These are phyloP conservation scores for Talaromyces proteolyticus DNA, from an alignment of 495 filamentous ascomycete species.

Conservation along the genomic window DNA sequence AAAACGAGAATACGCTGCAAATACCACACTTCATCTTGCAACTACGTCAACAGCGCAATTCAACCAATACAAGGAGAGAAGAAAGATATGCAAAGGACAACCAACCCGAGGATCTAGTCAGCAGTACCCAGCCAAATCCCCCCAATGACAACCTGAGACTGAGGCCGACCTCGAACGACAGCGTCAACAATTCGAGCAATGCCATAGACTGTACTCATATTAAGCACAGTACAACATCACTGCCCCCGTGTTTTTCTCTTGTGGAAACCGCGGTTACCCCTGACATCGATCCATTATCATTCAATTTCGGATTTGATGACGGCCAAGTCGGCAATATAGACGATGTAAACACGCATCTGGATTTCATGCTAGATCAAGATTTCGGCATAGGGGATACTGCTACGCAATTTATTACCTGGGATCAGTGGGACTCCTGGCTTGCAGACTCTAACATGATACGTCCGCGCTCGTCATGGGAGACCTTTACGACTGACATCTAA, in stretches of 20 bases:
- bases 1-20: neutral
- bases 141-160: neutral
- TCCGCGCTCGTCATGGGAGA: too few relatives aligned
- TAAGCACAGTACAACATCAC: neutral
- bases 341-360: neutral
- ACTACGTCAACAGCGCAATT: neutral
- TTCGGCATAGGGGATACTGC: too few relatives aligned
- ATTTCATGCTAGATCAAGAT: neutral
- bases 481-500: too few relatives aligned
- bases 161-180: neutral
- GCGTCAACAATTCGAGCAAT: neutral
- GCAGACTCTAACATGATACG: neutral
- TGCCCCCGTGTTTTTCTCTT: neutral
- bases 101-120: neutral
- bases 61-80: neutral
- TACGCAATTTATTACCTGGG: too few relatives aligned
- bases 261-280: neutral
- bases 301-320: neutral
- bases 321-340: neutral
- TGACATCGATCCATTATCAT: neutral
- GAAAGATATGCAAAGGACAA: neutral
- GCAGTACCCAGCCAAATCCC: neutral
- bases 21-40: neutral
- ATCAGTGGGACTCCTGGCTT: neutral
- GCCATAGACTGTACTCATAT: neutral